These are phyloP conservation scores for Zasmidium citrigriseum DNA, from an alignment of 2,329 filamentous ascomycete species.

Conservation along the genomic window DNA sequence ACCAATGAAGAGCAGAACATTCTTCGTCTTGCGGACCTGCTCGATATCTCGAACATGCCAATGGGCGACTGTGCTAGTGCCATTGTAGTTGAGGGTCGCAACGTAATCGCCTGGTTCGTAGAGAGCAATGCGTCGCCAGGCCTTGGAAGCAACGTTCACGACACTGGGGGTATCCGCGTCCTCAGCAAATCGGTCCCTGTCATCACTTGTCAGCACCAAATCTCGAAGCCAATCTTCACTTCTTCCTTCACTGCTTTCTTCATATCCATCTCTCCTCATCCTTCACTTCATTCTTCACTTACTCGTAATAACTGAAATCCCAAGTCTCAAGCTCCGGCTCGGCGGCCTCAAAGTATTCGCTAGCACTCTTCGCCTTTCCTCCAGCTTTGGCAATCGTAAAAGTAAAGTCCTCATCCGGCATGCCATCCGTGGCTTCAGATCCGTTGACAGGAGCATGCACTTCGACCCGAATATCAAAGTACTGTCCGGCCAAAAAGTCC, in stretches of 20 bases:
- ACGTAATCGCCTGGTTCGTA: conserved; percentile 79
- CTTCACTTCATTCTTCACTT: no score
- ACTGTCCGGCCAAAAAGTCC: conserved; percentile 81
- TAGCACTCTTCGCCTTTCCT: conserved; percentile 54
- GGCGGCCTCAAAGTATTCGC: conserved; percentile 67
- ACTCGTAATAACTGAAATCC: conserved; percentile 82
- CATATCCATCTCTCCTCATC: no score
- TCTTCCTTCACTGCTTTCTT: no score
- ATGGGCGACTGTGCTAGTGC: conserved; percentile 69
- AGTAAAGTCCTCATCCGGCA: conserved; percentile 73
- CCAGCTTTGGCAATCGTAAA: conserved; percentile 71
- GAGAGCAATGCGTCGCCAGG: conserved; percentile 72
- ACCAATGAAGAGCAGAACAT: conserved; percentile 83
- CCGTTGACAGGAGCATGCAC: conserved; percentile 66
- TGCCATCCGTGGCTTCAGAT: conserved; percentile 68
- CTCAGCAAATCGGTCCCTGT: conserved; percentile 69
- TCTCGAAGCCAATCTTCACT: neutral
- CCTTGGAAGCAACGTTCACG: conserved; percentile 79
- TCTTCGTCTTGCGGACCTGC: conserved; percentile 67
- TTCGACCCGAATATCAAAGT: conserved; percentile 81
- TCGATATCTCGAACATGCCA: conserved; percentile 75
- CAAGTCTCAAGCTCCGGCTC: conserved; percentile 77
- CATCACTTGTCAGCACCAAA: conserved; percentile 5
- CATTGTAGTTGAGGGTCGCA: conserved; percentile 72
- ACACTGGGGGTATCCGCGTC: conserved; percentile 69